phyloP scores from a whole-genome alignment of 139 green algal genomes.

The Micromonas pusilla region DNA sequence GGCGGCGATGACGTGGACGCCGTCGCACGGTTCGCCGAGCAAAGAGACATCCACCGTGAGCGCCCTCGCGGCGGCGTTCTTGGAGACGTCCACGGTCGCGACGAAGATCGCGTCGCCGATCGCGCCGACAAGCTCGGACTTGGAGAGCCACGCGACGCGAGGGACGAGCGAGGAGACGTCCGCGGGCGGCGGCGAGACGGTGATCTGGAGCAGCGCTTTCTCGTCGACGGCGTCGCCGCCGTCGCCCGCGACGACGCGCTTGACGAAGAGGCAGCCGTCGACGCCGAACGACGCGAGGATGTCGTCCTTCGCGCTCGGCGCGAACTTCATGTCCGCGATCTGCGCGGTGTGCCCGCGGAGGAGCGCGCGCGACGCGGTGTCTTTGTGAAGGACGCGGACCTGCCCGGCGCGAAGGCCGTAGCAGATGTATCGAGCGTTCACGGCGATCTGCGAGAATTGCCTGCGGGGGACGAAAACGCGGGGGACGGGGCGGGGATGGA shows the following conservation, averaged over 20 bases:
- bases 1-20: no score
- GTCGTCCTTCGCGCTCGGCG: slow-evolving; percentile 17
- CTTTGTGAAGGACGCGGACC: slow-evolving; percentile 61
- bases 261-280: slow-evolving; percentile 49
- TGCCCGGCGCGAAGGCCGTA: slow-evolving; percentile 70
- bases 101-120: neutral
- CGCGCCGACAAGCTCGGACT: neutral
- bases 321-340: slow-evolving; percentile 52
- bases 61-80: no score
- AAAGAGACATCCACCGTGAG: no score
- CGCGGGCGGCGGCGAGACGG: neutral
- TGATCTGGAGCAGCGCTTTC: slow-evolving; percentile 38
- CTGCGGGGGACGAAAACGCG: neutral
- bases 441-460: slow-evolving; percentile 44
- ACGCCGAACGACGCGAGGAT: slow-evolving; percentile 43
- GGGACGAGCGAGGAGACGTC: neutral
- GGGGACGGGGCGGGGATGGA: neutral
- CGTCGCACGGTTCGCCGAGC: no score
- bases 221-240: slow-evolving; percentile 31
- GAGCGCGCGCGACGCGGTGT: slow-evolving; percentile 48
- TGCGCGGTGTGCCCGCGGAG: slow-evolving; percentile 56
- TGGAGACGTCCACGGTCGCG: neutral
- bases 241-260: slow-evolving; percentile 36
- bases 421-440: slow-evolving; percentile 59
- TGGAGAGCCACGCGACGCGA: neutral